Evolutionary conservation across 2,329 filamentous ascomycete species (phyloP).

Genomic region (Fusarium sp.): DNA sequence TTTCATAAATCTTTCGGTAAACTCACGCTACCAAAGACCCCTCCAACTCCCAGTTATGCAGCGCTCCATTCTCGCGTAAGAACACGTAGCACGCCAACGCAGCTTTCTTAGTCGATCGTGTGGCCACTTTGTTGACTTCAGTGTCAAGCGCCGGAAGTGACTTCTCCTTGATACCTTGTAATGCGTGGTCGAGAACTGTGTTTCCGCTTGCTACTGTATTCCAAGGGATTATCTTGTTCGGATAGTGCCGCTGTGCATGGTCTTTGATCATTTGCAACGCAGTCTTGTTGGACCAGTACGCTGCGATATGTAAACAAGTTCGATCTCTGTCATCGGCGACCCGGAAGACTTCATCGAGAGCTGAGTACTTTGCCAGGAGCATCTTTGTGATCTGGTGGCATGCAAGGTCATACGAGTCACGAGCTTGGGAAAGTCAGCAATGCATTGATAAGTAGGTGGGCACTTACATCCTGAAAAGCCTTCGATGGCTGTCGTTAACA

Average conservation of each 20-base stretch:
- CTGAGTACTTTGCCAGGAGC: neutral
- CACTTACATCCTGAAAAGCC: neutral
- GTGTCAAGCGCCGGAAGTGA: fast-evolving
- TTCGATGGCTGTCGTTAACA: neutral
- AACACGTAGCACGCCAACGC: neutral
- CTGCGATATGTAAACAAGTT: neutral
- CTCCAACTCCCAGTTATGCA: neutral
- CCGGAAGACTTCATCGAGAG: neutral
- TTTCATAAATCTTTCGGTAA: fast-evolving
- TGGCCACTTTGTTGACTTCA: neutral
- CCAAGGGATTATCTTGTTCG: neutral
- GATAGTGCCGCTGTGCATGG: neutral
- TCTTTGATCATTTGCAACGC: neutral
- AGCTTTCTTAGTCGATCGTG: neutral
- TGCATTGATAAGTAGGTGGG: fast-evolving
- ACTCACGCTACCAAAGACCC: neutral
- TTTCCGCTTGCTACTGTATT: neutral
- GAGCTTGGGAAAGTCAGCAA: neutral
- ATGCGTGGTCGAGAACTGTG: neutral
- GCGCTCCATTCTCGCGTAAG: neutral
- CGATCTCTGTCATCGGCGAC: neutral
- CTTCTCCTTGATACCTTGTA: neutral
- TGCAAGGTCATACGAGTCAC: neutral
- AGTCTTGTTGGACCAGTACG: neutral
- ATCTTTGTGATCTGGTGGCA: neutral